Evolutionary conservation across 2,329 filamentous ascomycete species (phyloP).

Genomic region (Aspergillus oerlinghausenensis): DNA sequence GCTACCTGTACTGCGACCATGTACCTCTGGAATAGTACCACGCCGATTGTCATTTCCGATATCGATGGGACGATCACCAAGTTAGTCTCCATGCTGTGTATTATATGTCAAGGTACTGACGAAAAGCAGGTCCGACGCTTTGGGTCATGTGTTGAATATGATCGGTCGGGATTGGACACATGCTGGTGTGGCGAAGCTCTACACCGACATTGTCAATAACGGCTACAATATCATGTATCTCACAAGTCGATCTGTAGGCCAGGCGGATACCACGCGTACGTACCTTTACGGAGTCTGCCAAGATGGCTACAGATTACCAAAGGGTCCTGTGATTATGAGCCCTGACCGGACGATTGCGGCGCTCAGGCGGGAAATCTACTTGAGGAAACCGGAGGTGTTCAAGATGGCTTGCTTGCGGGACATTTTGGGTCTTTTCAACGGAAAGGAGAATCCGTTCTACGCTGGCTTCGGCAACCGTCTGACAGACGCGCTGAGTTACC

Average conservation of each 20-base stretch:
- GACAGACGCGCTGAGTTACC: slow-evolving; percentile 93
- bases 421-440: slow-evolving; percentile 81
- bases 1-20: slow-evolving; percentile 89
- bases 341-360: slow-evolving; percentile 95
- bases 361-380: slow-evolving; percentile 83
- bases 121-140: slow-evolving; percentile 63
- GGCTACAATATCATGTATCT: slow-evolving; percentile 99
- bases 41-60: slow-evolving; percentile 94
- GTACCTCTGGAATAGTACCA: slow-evolving; percentile 88
- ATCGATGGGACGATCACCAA: slow-evolving; percentile 99
- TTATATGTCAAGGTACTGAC: slow-evolving; percentile 14
- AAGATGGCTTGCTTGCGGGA: slow-evolving; percentile 98
- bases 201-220: slow-evolving; percentile 90
- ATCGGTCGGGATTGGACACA: slow-evolving; percentile 98
- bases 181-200: slow-evolving; percentile 91
- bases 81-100: slow-evolving; percentile 28
- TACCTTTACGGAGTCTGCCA: slow-evolving; percentile 89
- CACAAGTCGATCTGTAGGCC: slow-evolving; percentile 87
- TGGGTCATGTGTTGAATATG: slow-evolving; percentile 93
- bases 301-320: slow-evolving; percentile 78
- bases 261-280: slow-evolving; percentile 81
- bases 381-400: slow-evolving; percentile 96
- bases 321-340: slow-evolving; percentile 89
- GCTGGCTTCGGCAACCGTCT: slow-evolving; percentile 95
- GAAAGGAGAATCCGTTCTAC: slow-evolving; percentile 79